Evolutionary conservation across 768 basidiomycete species (phyloP).

Genomic region (Calocybe gangraenosa): DNA sequence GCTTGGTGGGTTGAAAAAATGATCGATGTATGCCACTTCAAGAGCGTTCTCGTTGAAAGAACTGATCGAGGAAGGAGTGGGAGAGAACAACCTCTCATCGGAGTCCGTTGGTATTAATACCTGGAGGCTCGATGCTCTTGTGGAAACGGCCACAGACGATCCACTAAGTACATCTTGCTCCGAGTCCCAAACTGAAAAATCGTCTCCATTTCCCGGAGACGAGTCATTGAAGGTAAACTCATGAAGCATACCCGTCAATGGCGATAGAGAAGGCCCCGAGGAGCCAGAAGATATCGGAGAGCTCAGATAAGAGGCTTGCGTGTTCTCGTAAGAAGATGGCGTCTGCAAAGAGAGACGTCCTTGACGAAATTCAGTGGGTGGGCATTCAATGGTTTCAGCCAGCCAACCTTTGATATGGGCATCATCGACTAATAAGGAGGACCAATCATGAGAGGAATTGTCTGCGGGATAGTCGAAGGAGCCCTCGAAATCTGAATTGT

Average conservation of each 20-base stretch:
- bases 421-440: slow-evolving; percentile 1
- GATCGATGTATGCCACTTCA: neutral
- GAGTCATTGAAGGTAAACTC: slow-evolving; percentile 1
- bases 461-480: neutral
- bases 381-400: neutral
- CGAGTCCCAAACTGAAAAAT: slow-evolving; percentile 1
- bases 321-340: neutral
- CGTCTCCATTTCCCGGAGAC: neutral
- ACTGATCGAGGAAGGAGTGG: neutral
- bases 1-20: neutral
- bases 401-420: slow-evolving; percentile 4
- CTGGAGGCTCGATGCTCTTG: neutral
- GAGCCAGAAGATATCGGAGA: slow-evolving; percentile 7
- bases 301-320: slow-evolving; percentile 1
- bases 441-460: neutral
- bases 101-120: neutral
- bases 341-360: slow-evolving; percentile 3
- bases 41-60: neutral
- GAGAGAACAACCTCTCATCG: neutral
- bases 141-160: neutral
- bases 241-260: neutral
- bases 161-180: slow-evolving; percentile 4
- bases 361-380: neutral
- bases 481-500: neutral
- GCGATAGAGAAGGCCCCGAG: slow-evolving; percentile 9